Evolutionary conservation across 2,329 filamentous ascomycete genomes (phyloP).

Genomic region (Madurella mycetomatis): DNA sequence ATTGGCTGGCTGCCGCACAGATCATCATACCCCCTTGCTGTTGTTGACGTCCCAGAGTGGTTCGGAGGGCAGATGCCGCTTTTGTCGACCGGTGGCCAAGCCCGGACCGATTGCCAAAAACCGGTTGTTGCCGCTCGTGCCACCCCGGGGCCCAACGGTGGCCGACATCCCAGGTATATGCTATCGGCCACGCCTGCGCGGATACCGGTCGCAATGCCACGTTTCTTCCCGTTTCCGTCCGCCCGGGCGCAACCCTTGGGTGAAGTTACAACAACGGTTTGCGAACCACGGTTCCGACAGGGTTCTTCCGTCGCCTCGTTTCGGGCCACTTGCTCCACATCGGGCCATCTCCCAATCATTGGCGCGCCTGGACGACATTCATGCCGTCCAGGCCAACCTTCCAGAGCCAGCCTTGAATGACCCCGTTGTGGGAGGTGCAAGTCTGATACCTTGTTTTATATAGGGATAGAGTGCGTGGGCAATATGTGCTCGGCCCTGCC

Average conservation of each 20-base stretch:
- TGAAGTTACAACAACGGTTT: not conserved
- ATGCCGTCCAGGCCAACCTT: conserved; percentile 3
- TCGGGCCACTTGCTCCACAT: conserved; percentile 1
- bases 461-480: conserved; percentile 8
- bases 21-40: too few species aligned
- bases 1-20: too few species aligned
- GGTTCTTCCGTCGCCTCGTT: not conserved
- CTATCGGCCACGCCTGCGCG: too few species aligned
- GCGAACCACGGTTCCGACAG: conserved; percentile 4
- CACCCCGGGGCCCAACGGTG: not conserved
- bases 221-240: conserved; percentile 9
- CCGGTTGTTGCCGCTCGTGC: not conserved
- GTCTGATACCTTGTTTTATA: conserved; percentile 19
- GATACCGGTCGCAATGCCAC: not conserved
- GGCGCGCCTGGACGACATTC: not conserved
- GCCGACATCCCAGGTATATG: too few species aligned
- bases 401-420: not conserved
- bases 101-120: not conserved
- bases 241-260: conserved; percentile 1
- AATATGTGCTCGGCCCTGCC: not conserved
- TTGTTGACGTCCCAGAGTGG: too few species aligned
- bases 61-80: not conserved
- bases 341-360: not conserved
- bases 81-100: too few species aligned
- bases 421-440: conserved; percentile 3